Conservation (phyloP, 768 basidiomycete species). For the Leccinum subtestaceum region DNA sequence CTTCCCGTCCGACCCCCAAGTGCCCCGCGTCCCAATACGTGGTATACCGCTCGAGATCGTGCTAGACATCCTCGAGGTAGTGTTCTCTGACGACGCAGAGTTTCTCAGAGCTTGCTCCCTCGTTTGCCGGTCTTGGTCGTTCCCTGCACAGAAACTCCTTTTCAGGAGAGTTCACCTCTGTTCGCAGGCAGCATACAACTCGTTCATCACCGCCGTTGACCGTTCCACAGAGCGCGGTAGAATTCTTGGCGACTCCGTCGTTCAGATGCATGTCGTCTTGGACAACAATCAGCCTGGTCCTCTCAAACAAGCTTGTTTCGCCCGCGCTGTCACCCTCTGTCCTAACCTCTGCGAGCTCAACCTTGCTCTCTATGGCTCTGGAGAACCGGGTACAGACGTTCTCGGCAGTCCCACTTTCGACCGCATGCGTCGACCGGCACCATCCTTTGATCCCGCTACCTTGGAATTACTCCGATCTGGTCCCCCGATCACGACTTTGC, state of each 20-base stretch:
- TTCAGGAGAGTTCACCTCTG: constrained; percentile 57
- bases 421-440: constrained; percentile 49
- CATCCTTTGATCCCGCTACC: constrained; percentile 52
- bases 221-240: constrained; percentile 45
- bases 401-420: constrained; percentile 45
- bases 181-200: constrained; percentile 49
- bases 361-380: constrained; percentile 59
- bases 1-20: constrained; percentile 11
- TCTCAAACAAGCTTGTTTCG: constrained; percentile 56
- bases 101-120: constrained; percentile 56
- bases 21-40: constrained; percentile 23
- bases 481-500: constrained; percentile 50
- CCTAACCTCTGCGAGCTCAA: constrained; percentile 55
- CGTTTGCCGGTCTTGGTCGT: constrained; percentile 66
- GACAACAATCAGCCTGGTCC: constrained; percentile 67
- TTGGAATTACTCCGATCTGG: constrained; percentile 52
- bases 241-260: constrained; percentile 51
- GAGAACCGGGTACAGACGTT: constrained; percentile 48
- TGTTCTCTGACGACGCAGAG: constrained; percentile 39
- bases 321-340: constrained; percentile 54
- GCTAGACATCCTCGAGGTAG: constrained; percentile 59
- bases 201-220: constrained; percentile 53
- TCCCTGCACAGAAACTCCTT: constrained; percentile 60
- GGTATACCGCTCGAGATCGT: constrained; percentile 63
- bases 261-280: constrained; percentile 52